These are phyloP conservation scores for Termitomyces titanicus DNA, from an alignment of 768 basidiomycete genomes.

Conservation along the genomic window DNA sequence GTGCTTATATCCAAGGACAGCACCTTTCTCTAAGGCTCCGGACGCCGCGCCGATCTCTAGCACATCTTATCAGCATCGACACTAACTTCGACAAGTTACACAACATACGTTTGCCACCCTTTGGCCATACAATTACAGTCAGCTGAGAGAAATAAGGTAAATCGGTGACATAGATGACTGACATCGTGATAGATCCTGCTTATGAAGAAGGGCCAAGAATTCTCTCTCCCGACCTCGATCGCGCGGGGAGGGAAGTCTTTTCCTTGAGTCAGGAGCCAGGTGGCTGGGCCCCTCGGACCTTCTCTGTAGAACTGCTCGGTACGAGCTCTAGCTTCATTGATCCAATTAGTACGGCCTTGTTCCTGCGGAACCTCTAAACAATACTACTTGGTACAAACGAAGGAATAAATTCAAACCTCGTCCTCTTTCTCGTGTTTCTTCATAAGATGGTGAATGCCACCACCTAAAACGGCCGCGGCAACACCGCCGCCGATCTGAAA, in stretches of 20 bases:
- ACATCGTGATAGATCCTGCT: constrained; percentile 59
- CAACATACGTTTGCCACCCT: constrained; percentile 56
- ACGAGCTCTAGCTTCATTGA: constrained; percentile 51
- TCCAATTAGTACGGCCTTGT: constrained; percentile 50
- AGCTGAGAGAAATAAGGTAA: neutral
- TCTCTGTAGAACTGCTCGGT: constrained; percentile 43
- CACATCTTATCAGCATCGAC: neutral
- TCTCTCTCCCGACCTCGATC: constrained; percentile 53
- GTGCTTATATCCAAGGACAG: constrained; percentile 56
- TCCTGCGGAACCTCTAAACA: constrained; percentile 30
- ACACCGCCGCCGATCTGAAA: constrained; percentile 63
- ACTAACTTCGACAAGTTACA: constrained; percentile 26
- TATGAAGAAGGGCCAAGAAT: constrained; percentile 51
- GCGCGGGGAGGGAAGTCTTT: constrained; percentile 56
- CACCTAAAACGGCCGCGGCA: constrained; percentile 16
- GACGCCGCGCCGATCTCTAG: constrained; percentile 69
- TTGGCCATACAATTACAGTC: constrained; percentile 2
- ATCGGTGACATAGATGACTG: constrained; percentile 15
- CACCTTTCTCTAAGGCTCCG: constrained; percentile 53
- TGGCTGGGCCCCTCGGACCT: constrained; percentile 43
- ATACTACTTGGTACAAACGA: neutral
- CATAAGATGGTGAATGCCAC: neutral
- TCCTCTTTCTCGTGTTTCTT: constrained; percentile 49
- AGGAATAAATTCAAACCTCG: constrained; percentile 34
- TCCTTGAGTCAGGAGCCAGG: constrained; percentile 62